phyloP scores from a whole-genome alignment of 2,329 filamentous ascomycete genomes.

The Aureobasidium mangrovei region DNA sequence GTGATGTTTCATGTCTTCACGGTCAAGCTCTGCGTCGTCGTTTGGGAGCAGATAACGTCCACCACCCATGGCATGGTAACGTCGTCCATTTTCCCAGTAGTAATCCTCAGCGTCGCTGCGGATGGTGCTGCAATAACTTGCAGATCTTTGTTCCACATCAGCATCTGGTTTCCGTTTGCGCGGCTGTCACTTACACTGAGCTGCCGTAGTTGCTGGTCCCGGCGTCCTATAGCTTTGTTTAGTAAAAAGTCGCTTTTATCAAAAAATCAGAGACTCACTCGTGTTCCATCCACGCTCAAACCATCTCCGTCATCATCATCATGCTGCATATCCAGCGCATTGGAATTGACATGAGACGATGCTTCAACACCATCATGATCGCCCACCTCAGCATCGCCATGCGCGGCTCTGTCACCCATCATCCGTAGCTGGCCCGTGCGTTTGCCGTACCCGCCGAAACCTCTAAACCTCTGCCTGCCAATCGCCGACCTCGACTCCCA shows the following conservation, averaged over 20 bases:
- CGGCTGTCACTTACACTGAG: background rate
- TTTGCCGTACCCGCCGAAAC: too few species aligned
- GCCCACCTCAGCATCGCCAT: too few species aligned
- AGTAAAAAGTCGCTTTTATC: background rate
- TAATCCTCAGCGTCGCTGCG: conserved; percentile 14
- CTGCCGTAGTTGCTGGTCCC: conserved; percentile 2
- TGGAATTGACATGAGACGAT: too few species aligned
- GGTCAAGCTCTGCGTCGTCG: conserved; percentile 14
- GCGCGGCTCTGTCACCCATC: too few species aligned
- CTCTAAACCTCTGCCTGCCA: too few species aligned
- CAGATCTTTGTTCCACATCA: background rate
- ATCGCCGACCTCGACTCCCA: too few species aligned
- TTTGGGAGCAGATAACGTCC: conserved; percentile 15
- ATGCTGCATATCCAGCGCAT: too few species aligned
- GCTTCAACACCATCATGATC: background rate
- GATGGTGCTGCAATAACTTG: conserved; percentile 11
- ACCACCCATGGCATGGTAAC: conserved; percentile 21
- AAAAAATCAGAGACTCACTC: background rate
- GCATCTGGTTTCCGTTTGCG: too few species aligned
- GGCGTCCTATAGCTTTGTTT: background rate
- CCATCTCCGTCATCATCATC: background rate
- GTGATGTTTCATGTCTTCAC: conserved; percentile 16
- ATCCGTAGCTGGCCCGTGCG: too few species aligned
- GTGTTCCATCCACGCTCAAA: background rate
- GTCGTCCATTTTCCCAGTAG: conserved; percentile 19